Evolutionary conservation across 495 filamentous ascomycete genomes (phyloP).

Genomic region (Hypoxylon lienhwacheense): DNA sequence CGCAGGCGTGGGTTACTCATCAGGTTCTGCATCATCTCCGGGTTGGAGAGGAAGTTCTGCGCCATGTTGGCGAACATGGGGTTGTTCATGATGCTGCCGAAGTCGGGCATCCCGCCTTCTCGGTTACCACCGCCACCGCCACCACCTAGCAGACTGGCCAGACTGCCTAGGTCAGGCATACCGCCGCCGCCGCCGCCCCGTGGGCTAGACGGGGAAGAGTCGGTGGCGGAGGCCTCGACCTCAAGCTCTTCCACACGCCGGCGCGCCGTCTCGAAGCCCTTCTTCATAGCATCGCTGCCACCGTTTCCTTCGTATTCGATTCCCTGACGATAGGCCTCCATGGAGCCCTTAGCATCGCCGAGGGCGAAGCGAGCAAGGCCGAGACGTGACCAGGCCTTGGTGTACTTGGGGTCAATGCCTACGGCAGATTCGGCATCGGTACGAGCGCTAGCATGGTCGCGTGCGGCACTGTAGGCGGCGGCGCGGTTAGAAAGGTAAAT

Average conservation of each 20-base stretch:
- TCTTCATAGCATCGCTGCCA: slow-evolving; percentile 86
- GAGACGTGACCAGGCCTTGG: slow-evolving; percentile 92
- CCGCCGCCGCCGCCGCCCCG: slow-evolving; percentile 58
- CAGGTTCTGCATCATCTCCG: slow-evolving; percentile 80
- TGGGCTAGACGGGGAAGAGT: slow-evolving; percentile 39
- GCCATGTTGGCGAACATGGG: slow-evolving; percentile 97
- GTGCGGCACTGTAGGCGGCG: slow-evolving; percentile 78
- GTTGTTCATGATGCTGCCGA: slow-evolving; percentile 87
- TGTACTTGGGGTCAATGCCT: slow-evolving; percentile 84
- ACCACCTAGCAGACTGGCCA: slow-evolving; percentile 72
- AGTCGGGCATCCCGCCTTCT: slow-evolving; percentile 82
- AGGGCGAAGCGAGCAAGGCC: slow-evolving; percentile 88
- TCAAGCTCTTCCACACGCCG: slow-evolving; percentile 75
- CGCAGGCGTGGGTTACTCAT: slow-evolving; percentile 92
- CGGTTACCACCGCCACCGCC: slow-evolving; percentile 56
- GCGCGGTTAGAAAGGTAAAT: slow-evolving; percentile 98
- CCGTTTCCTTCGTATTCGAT: slow-evolving; percentile 94
- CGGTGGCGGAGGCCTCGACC: slow-evolving; percentile 41
- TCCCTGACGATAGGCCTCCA: slow-evolving; percentile 92
- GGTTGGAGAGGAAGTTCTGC: slow-evolving; percentile 95
- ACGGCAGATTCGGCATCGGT: slow-evolving; percentile 88
- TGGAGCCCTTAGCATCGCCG: slow-evolving; percentile 83
- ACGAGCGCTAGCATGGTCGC: slow-evolving; percentile 78
- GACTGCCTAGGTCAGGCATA: slow-evolving; percentile 72
- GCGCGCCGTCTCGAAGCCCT: slow-evolving; percentile 89